Base-by-base conservation (phyloP, 2,329 filamentous ascomycete genomes). In the Xylaria digitata region DNA sequence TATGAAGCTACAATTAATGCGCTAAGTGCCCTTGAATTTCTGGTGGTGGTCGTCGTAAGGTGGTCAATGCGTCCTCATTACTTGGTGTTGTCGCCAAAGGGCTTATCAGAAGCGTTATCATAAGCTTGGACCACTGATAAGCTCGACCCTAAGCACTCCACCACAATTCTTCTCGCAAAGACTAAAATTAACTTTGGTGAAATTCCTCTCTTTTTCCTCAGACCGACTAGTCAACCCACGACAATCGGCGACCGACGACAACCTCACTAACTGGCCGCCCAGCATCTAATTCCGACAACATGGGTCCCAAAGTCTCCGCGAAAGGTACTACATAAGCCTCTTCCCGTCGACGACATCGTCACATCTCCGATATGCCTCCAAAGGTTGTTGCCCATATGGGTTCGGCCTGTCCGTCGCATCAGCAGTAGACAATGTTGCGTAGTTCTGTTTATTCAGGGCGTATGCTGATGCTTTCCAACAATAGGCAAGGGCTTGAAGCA, bases 351-450 rank as follows among this genome's bases (percentile, higher is more conserved):
- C 63, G 66, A 61, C 42, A 58, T 57, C 61, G 66, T 70, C 62
- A 49, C 32, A 42, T 53, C 59, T 48, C 53, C 68, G 54, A 70
- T 55, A 68, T 61, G 57, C 50, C 55, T 67, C 50, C 32, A 45
- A 61, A 45, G 60, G 40, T 30, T 46, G 57, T 26, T 34, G 21
- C 61, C 66, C 63, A 23, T 32, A 58, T 21, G 66, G 61, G 66
- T 46, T 56, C 66, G 59, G 70, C 73, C 74, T 68, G 71, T 76
- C 72, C 74, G 76, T 78, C 79, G 85, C 85, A 87, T 85, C 84
- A 88, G 88, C 88, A 89, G 85, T 84, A 90, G 88, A 88, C 90
- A 88, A 88, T 86, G 88, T 90, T 90, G 88, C 88, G 88, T 71
- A 90, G 88, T 90, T 90, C 87, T 87, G 82, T 67, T 67, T 64